Evolutionary conservation across 1,284 basidiomycete species (phyloP).

Genomic region (Irpex lacteus): DNA sequence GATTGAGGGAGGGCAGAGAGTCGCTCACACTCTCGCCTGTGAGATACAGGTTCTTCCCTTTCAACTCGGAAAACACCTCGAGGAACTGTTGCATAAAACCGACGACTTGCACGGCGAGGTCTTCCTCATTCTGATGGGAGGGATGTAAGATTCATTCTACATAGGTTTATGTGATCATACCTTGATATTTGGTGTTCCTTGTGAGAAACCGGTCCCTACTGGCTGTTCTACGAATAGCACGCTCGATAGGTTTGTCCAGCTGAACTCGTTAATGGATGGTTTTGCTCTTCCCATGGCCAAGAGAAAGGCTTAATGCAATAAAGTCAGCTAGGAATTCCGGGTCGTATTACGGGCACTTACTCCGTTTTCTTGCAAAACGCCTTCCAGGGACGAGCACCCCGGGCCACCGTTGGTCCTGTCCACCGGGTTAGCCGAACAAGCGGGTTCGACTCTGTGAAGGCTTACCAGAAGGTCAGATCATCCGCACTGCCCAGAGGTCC

Average conservation of each 20-base stretch:
- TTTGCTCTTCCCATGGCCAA: conserved; percentile 63
- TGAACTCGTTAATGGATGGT: conserved; percentile 66
- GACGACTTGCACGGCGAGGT: conserved; percentile 60
- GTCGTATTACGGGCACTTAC: conserved; percentile 36
- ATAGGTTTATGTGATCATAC: conserved; percentile 30
- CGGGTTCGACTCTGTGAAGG: not conserved
- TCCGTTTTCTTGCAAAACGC: conserved; percentile 80
- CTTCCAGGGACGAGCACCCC: conserved; percentile 74
- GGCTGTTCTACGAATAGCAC: conserved; percentile 86
- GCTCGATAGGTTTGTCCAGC: conserved; percentile 81
- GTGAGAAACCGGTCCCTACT: conserved; percentile 79
- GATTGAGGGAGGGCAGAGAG: too few species aligned
- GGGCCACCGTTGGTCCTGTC: conserved; percentile 48
- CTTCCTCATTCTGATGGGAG: conserved; percentile 55
- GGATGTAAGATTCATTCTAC: not conserved
- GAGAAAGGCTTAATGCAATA: conserved; percentile 51
- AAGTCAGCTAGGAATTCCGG: not conserved
- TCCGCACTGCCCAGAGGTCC: conserved; percentile 67
- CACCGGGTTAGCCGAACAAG: conserved; percentile 14
- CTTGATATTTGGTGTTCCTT: conserved; percentile 64
- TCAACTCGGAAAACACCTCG: conserved; percentile 66
- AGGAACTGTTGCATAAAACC: conserved; percentile 77
- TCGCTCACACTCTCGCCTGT: conserved; percentile 68
- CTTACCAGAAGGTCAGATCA: conserved; percentile 71
- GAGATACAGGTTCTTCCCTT: conserved; percentile 66